Conservation (phyloP, 495 filamentous ascomycete genomes). For the Penicillium angulare region DNA sequence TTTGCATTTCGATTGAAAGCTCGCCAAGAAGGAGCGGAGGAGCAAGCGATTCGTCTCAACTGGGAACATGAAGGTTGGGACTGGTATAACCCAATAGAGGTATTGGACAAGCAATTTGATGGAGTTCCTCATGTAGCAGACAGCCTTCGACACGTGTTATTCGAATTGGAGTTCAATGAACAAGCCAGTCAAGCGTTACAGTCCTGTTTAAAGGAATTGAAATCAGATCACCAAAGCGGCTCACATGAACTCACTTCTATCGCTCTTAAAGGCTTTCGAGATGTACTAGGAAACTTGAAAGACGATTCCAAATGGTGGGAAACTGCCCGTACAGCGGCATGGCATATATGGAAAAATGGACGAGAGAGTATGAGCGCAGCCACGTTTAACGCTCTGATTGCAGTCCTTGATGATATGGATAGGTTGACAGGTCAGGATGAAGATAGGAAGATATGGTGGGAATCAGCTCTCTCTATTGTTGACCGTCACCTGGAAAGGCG, state of each 20-base stretch:
- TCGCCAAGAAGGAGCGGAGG: slow-evolving; percentile 20
- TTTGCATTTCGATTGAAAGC: slow-evolving; percentile 57
- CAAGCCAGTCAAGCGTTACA: slow-evolving; percentile 42
- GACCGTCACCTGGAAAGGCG: slow-evolving; percentile 32
- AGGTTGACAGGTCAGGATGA: slow-evolving; percentile 9
- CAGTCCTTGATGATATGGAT: slow-evolving; percentile 41
- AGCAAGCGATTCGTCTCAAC: slow-evolving; percentile 50
- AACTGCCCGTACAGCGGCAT: slow-evolving; percentile 53
- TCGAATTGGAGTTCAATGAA: slow-evolving; percentile 45
- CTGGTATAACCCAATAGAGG: slow-evolving; percentile 52
- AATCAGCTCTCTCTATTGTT: slow-evolving; percentile 25
- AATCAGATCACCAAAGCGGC: slow-evolving; percentile 54
- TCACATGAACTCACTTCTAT: slow-evolving; percentile 53
- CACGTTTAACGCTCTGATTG: slow-evolving; percentile 51
- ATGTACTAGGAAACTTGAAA: slow-evolving; percentile 32
- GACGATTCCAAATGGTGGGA: slow-evolving; percentile 47
- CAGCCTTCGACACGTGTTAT: slow-evolving; percentile 56
- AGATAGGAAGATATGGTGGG: slow-evolving; percentile 24
- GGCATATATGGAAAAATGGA: slow-evolving; percentile 63
- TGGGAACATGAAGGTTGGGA: slow-evolving; percentile 62
- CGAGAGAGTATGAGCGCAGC: slow-evolving; percentile 63
- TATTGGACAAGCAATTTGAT: slow-evolving; percentile 39
- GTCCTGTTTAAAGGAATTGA: slow-evolving; percentile 44
- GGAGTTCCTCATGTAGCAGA: slow-evolving; percentile 57
- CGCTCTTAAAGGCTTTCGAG: slow-evolving; percentile 47